Conservation (phyloP, 768 basidiomycete genomes). For the Kwoniella shandongensis region DNA sequence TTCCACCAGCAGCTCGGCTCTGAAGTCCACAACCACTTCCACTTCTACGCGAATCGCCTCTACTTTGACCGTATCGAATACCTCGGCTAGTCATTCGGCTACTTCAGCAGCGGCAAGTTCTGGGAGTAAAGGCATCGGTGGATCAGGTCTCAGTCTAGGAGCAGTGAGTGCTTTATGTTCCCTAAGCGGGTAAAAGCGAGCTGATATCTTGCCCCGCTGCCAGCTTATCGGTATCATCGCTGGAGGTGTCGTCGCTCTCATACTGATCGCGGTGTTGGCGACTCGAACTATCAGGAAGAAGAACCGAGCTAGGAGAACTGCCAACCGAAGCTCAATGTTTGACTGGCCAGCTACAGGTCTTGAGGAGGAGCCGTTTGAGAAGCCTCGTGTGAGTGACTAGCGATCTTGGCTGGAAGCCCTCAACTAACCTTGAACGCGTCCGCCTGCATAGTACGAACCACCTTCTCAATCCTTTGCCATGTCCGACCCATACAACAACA, state of each 20-base stretch:
- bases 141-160: slow-evolving; percentile 34
- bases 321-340: slow-evolving; percentile 37
- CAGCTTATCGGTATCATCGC: slow-evolving; percentile 45
- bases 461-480: slow-evolving; percentile 42
- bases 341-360: slow-evolving; percentile 39
- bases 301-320: slow-evolving; percentile 31
- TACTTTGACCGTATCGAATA: slow-evolving; percentile 9
- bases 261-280: slow-evolving; percentile 33
- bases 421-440: not conserved
- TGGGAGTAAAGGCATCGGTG: slow-evolving; percentile 32
- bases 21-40: not conserved
- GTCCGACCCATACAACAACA: slow-evolving; percentile 23
- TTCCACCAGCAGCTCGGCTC: slow-evolving; percentile 1
- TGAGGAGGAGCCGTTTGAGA: slow-evolving; percentile 44
- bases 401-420: not conserved
- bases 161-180: slow-evolving; percentile 29
- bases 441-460: slow-evolving; percentile 27
- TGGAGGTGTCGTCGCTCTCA: slow-evolving; percentile 35
- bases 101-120: slow-evolving; percentile 14
- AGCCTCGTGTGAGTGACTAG: slow-evolving; percentile 28
- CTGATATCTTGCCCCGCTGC: not conserved
- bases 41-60: slow-evolving; percentile 3
- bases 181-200: not conserved
- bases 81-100: slow-evolving; percentile 8
- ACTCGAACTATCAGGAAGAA: slow-evolving; percentile 38